Conservation (phyloP, 1,284 basidiomycete genomes). For the Trametes sp. region DNA sequence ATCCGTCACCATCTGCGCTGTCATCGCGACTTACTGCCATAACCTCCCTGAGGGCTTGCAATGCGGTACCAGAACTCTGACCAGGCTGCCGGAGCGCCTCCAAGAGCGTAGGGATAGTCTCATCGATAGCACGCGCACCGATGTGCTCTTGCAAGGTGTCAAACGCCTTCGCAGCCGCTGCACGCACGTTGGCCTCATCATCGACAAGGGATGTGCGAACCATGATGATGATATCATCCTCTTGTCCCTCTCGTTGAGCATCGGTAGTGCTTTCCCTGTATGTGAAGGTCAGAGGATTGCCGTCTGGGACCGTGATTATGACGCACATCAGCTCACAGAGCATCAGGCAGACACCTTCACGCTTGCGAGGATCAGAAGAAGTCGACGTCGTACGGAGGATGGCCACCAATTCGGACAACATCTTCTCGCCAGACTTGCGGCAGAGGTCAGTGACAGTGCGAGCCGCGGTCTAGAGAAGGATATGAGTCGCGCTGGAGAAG, state of each 20-base stretch:
- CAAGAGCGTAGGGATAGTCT: conserved; percentile 94
- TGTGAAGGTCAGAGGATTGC: neutral
- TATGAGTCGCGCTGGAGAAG: conserved; percentile 5
- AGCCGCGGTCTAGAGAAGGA: conserved; percentile 71
- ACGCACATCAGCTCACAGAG: conserved; percentile 89
- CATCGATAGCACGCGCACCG: conserved; percentile 92
- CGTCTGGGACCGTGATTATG: neutral
- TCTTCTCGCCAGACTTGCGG: conserved; percentile 95
- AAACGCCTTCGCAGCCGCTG: conserved; percentile 94
- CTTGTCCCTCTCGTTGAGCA: conserved; percentile 88
- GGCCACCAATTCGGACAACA: conserved; percentile 85
- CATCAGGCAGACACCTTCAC: conserved; percentile 90
- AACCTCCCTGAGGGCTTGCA: conserved; percentile 93
- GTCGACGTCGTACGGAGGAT: conserved; percentile 77
- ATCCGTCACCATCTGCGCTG: neutral
- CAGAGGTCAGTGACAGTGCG: conserved; percentile 90
- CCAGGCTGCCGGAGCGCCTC: conserved; percentile 93
- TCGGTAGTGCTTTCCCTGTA: conserved; percentile 85
- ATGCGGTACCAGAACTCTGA: conserved; percentile 92
- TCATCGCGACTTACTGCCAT: conserved; percentile 75
- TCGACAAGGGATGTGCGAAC: conserved; percentile 91
- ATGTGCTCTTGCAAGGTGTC: conserved; percentile 92
- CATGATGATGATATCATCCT: conserved; percentile 89
- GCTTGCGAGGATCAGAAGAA: conserved; percentile 77
- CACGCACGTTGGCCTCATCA: conserved; percentile 85